Base-by-base conservation (phyloP, 805 yeast genomes). In the Scheffersomyces ergatensis region DNA sequence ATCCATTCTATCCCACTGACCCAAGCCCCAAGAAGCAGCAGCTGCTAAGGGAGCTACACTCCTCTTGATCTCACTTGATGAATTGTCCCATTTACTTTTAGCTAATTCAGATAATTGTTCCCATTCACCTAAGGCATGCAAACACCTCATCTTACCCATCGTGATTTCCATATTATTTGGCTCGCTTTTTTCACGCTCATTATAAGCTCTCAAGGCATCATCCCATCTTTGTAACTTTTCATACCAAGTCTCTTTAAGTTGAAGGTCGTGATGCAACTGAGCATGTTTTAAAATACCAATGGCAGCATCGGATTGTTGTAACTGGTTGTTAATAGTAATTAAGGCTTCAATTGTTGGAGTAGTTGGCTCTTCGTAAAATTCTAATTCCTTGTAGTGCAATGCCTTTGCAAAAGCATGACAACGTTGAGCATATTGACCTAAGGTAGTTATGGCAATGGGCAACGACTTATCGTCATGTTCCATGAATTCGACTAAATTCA, bases 71-170 rank as follows among this genome's bases (percentile, higher is more conserved):
- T 89, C 96, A 21, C 82, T 73, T 1, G 87, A 72, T 0, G 95
- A 77, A 23, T 73, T 69, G 15, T 67, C 71, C 99, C 99, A 93
- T 56, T 87, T 89, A 33, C 81, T 83, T 50, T 82, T 83, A 0
- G 97, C 96, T 40, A 93, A 67, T 45, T 84, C 85, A 9, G 95
- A 83, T 18, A 95, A 70, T 50, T 84, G 85, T 47, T 92, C 98
- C 98, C 99, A 95, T 63, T 93, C 97, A 36, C 99, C 99, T n/a
- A 93, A 70, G 0, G 99, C 99, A 65, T 93, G 97, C 46, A 92
- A 70, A 63, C 98, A 90, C 63, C 98, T 78, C 97, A 93, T 89
- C 57, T 92, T 90, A 67, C 99, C 99, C 90, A 92, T 83, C 4
- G 92, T 85, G 1, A 89, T 83, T 48, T 92, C 98, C 68, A 85